A percentile compares a stretch with the other conserved stretches of the same genome.
Evolutionary conservation across 108 stramenopile genomes (phyloP).

Genomic region (Parietichytrium sp.): DNA sequence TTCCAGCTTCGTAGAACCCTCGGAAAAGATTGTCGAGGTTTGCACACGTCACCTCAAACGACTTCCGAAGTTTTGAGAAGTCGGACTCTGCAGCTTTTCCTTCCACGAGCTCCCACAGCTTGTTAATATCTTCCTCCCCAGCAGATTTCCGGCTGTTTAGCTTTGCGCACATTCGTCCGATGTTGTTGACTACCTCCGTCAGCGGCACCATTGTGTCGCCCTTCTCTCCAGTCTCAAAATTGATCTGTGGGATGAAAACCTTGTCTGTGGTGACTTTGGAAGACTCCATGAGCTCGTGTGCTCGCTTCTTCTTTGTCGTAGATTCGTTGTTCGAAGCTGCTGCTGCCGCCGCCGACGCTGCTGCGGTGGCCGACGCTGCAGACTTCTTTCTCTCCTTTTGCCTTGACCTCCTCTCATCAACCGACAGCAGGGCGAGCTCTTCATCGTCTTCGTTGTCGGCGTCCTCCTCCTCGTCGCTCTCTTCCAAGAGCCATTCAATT

Average conservation of each 20-base stretch:
- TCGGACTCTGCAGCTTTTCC: too few species aligned
- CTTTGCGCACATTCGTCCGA: too few species aligned
- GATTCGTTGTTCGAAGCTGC: background rate
- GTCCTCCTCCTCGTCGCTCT: too few species aligned
- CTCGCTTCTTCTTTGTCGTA: background rate
- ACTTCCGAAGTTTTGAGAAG: background rate
- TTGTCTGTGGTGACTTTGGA: background rate
- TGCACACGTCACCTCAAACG: background rate
- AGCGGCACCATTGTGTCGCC: background rate
- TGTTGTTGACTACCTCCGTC: background rate
- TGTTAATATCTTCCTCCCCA: too few species aligned
- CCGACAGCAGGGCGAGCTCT: too few species aligned
- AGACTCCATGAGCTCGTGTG: background rate
- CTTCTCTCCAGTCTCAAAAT: background rate
- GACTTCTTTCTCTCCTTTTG: background rate
- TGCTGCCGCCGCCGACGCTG: background rate
- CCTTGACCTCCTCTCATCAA: too few species aligned
- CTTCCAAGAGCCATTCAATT: too few species aligned
- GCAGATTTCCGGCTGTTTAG: too few species aligned
- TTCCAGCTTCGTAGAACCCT: slow-evolving; percentile 23
- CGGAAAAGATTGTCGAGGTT: background rate
- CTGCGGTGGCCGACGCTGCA: background rate
- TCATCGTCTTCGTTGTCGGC: too few species aligned
- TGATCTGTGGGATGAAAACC: background rate
- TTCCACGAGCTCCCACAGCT: too few species aligned